Evolutionary conservation across 2,329 filamentous ascomycete genomes (phyloP).

Genomic region (Trichoderma atroviride): DNA sequence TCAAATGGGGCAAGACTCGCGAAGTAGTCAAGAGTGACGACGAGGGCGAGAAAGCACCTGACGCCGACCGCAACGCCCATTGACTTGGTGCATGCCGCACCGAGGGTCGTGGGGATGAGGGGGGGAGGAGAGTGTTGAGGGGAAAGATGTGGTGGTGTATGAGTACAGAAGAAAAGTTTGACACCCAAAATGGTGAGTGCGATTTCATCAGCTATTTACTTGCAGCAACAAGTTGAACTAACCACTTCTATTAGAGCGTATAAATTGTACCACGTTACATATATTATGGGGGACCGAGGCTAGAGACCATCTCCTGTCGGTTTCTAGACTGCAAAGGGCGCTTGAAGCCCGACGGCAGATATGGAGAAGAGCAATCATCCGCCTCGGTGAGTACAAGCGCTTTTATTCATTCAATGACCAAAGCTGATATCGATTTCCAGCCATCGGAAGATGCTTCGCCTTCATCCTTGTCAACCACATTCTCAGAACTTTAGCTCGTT

Average conservation of each 20-base stretch:
- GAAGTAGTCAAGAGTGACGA: conserved; percentile 40
- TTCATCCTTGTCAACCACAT: background rate
- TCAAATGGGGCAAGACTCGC: conserved; percentile 51
- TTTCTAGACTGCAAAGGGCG: background rate
- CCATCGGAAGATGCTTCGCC: background rate
- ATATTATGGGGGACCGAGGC: background rate
- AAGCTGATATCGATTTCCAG: background rate
- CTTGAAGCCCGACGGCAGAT: background rate
- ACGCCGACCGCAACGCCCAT: conserved; percentile 34
- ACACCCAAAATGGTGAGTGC: background rate
- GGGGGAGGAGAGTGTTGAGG: background rate
- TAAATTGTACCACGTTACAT: background rate
- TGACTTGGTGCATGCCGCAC: background rate
- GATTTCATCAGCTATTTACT: background rate
- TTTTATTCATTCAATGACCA: background rate
- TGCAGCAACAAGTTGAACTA: background rate
- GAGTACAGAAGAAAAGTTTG: background rate
- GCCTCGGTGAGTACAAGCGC: background rate
- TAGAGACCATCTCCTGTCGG: background rate
- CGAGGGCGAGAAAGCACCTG: conserved; percentile 34
- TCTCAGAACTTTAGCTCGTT: background rate
- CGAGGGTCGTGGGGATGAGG: background rate
- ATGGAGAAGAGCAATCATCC: background rate
- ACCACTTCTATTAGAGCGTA: background rate
- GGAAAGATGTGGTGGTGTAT: background rate